Evolutionary conservation across 345 rosid species (phyloP).

Genomic region (Salix purpurea): DNA sequence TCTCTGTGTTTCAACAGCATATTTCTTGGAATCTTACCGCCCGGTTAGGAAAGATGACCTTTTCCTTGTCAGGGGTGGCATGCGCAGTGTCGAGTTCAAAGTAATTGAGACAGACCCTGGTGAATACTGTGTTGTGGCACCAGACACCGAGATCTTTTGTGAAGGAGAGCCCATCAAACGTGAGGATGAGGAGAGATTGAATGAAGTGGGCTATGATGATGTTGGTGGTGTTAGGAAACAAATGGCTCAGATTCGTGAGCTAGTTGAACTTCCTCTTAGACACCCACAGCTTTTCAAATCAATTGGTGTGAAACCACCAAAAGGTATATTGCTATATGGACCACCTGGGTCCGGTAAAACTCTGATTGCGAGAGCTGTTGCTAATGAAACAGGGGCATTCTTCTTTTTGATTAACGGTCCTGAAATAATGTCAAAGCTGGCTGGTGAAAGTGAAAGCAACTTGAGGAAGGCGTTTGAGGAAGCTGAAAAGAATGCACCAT

Average conservation of each 20-base stretch:
- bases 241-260: constrained; percentile 11
- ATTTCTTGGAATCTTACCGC: constrained; percentile 10
- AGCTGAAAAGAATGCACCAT: constrained; percentile 13
- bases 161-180: constrained; percentile 12
- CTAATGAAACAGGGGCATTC: constrained; percentile 10
- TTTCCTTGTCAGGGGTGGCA: constrained; percentile 11
- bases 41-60: constrained; percentile 8
- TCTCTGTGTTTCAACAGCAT: constrained; percentile 10
- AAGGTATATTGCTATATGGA: constrained; percentile 13
- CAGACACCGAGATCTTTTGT: constrained; percentile 9
- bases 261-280: constrained; percentile 14
- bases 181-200: constrained; percentile 10
- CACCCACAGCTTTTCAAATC: constrained; percentile 13
- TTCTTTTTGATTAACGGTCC: constrained; percentile 14
- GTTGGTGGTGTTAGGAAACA: constrained; percentile 16
- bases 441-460: constrained; percentile 17
- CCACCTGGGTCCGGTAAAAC: constrained; percentile 10
- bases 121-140: constrained; percentile 11
- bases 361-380: constrained; percentile 13
- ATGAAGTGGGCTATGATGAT: constrained; percentile 12
- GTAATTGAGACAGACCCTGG: constrained; percentile 9
- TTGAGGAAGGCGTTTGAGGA: constrained; percentile 12
- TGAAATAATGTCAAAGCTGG: constrained; percentile 9
- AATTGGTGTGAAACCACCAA: constrained; percentile 10
- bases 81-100: constrained; percentile 10